Evolutionary conservation across 2,329 filamentous ascomycete genomes (phyloP).

Genomic region (Parastagonospora avenae): DNA sequence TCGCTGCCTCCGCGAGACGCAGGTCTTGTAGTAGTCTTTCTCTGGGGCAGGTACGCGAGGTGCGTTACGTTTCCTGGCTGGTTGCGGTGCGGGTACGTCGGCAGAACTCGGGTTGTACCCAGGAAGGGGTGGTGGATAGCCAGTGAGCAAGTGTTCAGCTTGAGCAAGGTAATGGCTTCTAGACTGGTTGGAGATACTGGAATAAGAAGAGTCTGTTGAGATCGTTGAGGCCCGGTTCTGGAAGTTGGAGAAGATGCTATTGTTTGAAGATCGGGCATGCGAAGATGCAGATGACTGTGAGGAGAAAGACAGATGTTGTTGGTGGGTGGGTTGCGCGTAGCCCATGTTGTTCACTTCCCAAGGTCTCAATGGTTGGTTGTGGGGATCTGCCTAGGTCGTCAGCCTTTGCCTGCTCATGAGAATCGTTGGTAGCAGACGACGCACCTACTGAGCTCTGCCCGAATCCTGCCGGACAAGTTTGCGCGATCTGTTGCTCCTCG

Average conservation of each 20-base stretch:
- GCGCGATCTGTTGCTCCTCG: conserved; percentile 9
- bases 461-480: conserved; percentile 6
- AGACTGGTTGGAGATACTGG: conserved; percentile 18
- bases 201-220: conserved; percentile 29
- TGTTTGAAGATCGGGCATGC: conserved; percentile 19
- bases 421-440: not conserved
- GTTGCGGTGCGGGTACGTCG: conserved; percentile 3
- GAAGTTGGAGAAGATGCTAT: conserved; percentile 24
- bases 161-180: conserved; percentile 16
- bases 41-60: conserved; percentile 13
- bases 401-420: not conserved
- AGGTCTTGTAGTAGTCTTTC: conserved; percentile 36
- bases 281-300: conserved; percentile 25
- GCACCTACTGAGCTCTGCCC: conserved; percentile 12
- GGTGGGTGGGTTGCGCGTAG: conserved; percentile 11
- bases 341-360: conserved; percentile 10
- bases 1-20: conserved; percentile 30
- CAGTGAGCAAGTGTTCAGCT: conserved; percentile 10
- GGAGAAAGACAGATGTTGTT: conserved; percentile 22
- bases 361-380: conserved; percentile 6
- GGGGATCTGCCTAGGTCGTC: conserved; percentile 12
- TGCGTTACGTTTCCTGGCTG: conserved; percentile 6
- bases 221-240: conserved; percentile 24
- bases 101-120: conserved; percentile 3
- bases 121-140: conserved; percentile 1